Conservation (phyloP, 805 yeast genomes). For the Candida pseudofarinosa region DNA sequence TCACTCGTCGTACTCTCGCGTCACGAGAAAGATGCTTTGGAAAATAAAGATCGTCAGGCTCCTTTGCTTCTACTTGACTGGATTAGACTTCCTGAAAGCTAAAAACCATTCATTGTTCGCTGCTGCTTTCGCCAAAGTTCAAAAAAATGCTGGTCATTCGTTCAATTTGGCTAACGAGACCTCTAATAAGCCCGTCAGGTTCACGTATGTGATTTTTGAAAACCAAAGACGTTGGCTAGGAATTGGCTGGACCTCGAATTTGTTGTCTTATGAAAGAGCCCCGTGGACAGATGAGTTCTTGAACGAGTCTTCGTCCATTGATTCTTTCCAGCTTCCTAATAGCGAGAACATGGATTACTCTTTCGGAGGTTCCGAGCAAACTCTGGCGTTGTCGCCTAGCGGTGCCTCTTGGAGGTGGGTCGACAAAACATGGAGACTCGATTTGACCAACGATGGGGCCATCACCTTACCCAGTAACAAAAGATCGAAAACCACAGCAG, state of each 20-base stretch:
- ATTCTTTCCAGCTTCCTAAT: constrained; percentile 75
- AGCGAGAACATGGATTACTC: constrained; percentile 37
- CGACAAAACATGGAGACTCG: constrained; percentile 88
- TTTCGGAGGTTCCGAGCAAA: constrained; percentile 23
- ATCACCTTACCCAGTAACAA: constrained; percentile 64
- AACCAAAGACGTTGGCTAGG: constrained; percentile 97
- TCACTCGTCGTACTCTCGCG: constrained; percentile 82
- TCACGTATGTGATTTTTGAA: constrained; percentile 89
- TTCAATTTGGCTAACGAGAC: constrained; percentile 12
- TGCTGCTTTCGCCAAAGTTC: constrained; percentile 52
- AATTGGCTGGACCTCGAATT: constrained; percentile 93
- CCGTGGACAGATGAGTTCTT: constrained; percentile 97
- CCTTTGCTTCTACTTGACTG: constrained; percentile 77
- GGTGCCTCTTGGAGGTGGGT: constrained; percentile 94
- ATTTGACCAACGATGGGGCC: constrained; percentile 83
- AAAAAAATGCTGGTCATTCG: constrained; percentile 28
- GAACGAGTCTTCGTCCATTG: constrained; percentile 78
- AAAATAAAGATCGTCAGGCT: constrained; percentile 67
- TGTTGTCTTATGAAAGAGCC: constrained; percentile 87
- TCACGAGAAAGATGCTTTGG: constrained; percentile 84
- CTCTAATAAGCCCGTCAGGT: constrained; percentile 54
- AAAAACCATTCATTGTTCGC: constrained; percentile 47
- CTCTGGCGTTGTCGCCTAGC: constrained; percentile 35
- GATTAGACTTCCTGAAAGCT: constrained; percentile 64
- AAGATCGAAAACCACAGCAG: constrained; percentile 52